Conservation (phyloP, 1,139 yeast genomes). For the Pichia terricola region DNA sequence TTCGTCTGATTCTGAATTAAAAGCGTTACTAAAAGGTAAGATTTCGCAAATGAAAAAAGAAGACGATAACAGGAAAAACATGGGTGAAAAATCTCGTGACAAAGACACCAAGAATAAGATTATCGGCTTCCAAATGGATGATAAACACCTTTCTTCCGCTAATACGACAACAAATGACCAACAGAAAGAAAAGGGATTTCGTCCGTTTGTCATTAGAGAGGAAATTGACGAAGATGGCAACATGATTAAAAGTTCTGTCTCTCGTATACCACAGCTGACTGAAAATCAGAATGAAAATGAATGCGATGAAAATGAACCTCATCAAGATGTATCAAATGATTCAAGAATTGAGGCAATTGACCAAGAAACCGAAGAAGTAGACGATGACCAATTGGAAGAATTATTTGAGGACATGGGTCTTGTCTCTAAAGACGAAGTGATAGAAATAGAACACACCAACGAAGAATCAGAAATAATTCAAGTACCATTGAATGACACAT, state of each 20-base stretch:
- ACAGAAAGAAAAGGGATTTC: constrained; percentile 5
- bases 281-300: background rate
- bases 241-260: constrained; percentile 11
- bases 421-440: background rate
- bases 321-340: too few species aligned
- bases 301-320: background rate
- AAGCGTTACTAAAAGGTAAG: constrained; percentile 4
- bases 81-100: constrained; percentile 41
- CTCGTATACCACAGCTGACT: constrained; percentile 11
- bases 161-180: too few species aligned
- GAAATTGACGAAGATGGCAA: constrained; percentile 75
- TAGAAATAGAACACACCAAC: background rate
- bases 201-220: constrained; percentile 69
- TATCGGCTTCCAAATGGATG: background rate
- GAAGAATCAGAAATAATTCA: background rate
- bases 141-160: too few species aligned
- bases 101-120: constrained; percentile 55
- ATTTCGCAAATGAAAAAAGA: background rate
- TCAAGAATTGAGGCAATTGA: constrained; percentile 5
- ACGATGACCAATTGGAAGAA: constrained; percentile 32
- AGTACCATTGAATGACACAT: background rate
- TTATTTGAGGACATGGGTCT: constrained; percentile 43
- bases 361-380: constrained; percentile 8
- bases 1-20: constrained; percentile 7
- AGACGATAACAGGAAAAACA: background rate